These are phyloP conservation scores for Tuber melanosporum DNA, from an alignment of 495 filamentous ascomycete species.

Conservation along the genomic window DNA sequence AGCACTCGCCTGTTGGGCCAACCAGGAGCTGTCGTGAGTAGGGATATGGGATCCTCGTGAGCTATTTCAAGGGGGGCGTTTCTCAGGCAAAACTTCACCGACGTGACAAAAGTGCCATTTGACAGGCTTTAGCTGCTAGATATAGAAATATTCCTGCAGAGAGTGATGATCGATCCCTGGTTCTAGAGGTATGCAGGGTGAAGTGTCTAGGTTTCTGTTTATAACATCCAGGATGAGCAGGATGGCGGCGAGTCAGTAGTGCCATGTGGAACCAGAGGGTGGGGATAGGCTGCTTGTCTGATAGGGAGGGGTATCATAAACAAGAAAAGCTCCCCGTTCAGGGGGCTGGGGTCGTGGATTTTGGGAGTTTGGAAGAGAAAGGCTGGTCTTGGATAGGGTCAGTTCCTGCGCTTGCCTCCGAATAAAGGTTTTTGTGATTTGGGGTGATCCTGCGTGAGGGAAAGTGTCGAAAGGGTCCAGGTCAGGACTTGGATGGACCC, in stretches of 20 bases:
- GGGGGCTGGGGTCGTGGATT: neutral
- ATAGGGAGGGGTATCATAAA: neutral
- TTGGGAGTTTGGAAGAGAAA: neutral
- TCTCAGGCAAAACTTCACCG: neutral
- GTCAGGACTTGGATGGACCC: neutral
- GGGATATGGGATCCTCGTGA: neutral
- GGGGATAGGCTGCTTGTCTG: neutral
- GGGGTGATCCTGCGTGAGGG: neutral
- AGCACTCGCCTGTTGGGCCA: neutral
- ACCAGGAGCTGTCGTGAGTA: neutral
- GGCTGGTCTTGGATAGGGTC: neutral
- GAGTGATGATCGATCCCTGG: neutral
- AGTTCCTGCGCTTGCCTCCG: neutral
- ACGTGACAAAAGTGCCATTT: neutral
- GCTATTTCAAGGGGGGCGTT: neutral
- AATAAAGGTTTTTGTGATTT: neutral
- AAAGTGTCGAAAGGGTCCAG: neutral
- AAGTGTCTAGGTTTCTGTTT: neutral
- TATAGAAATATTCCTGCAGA: neutral
- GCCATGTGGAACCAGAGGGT: neutral
- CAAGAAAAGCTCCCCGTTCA: neutral
- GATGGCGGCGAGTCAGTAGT: neutral
- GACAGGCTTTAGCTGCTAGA: neutral
- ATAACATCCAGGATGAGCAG: neutral
- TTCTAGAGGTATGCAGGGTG: neutral